These are phyloP conservation scores for Protomyces arabidopsidicola DNA, from an alignment of 1,139 yeast species.

Conservation along the genomic window DNA sequence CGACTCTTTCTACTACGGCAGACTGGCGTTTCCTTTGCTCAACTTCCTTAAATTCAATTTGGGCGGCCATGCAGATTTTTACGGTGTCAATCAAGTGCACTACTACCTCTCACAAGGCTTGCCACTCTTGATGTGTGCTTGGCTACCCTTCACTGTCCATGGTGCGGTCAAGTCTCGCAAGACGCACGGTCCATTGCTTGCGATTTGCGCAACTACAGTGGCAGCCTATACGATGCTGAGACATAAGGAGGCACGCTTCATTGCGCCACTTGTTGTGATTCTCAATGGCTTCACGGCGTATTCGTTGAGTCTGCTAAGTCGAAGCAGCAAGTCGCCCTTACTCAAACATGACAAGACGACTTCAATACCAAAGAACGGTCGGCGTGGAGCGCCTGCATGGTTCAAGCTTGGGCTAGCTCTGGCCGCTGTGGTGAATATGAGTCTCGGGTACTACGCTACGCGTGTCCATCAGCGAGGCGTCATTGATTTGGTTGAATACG, in stretches of 20 bases:
- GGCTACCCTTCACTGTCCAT: constrained; percentile 55
- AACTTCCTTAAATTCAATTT: constrained; percentile 74
- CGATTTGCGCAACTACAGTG: constrained; percentile 46
- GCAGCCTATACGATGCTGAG: constrained; percentile 57
- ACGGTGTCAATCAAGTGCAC: constrained; percentile 81
- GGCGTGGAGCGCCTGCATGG: not conserved
- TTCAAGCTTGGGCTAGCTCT: not conserved
- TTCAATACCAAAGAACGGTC: not conserved
- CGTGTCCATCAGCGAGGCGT: constrained; percentile 80
- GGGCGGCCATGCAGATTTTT: constrained; percentile 68
- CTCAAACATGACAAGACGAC: not conserved
- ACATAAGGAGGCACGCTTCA: constrained; percentile 88
- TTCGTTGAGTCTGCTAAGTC: constrained; percentile 28
- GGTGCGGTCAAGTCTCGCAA: constrained; percentile 41
- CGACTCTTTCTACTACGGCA: constrained; percentile 61
- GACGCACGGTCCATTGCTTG: constrained; percentile 36
- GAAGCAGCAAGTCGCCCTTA: not conserved
- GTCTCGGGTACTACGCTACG: constrained; percentile 53
- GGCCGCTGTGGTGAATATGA: constrained; percentile 41
- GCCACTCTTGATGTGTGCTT: constrained; percentile 67
- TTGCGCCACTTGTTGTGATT: constrained; percentile 81
- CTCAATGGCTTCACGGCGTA: constrained; percentile 47
- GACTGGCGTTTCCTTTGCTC: constrained; percentile 56
- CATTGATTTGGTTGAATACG: constrained; percentile 55
- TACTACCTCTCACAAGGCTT: constrained; percentile 78